These are phyloP conservation scores for Neonectria faginata DNA, from an alignment of 2,329 filamentous ascomycete genomes.

Conservation along the genomic window DNA sequence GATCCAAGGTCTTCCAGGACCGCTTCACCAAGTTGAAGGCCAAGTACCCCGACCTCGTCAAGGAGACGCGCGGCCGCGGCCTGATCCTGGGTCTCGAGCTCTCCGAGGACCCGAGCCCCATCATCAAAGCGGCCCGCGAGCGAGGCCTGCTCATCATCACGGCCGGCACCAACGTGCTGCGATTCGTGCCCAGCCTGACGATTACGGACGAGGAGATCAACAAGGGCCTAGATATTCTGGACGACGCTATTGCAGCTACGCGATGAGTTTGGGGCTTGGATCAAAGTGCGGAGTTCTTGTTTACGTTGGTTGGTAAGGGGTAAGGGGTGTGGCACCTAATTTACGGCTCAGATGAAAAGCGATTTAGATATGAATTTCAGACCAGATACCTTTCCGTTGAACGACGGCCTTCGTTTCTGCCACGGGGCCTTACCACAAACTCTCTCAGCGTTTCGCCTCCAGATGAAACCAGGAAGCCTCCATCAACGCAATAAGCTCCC, in stretches of 20 bases:
- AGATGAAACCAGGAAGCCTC: not conserved
- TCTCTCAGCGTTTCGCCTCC: not conserved
- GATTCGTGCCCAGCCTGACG: conserved; percentile 89
- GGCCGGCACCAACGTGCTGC: conserved; percentile 89
- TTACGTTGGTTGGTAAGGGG: not conserved
- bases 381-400: not conserved
- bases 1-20: conserved; percentile 64
- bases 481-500: not conserved
- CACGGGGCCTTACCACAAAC: too few species aligned
- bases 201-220: conserved; percentile 85
- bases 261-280: conserved; percentile 38
- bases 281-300: conserved; percentile 15
- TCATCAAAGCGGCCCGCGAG: conserved; percentile 89
- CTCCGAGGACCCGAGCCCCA: conserved; percentile 74
- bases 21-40: conserved; percentile 61
- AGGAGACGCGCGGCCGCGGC: conserved; percentile 84
- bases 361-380: conserved; percentile 26
- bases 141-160: conserved; percentile 91
- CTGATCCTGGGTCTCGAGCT: conserved; percentile 91
- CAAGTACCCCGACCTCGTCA: conserved; percentile 75
- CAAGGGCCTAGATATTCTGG: conserved; percentile 80
- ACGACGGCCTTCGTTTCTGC: not conserved
- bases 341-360: conserved; percentile 22
- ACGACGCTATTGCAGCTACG: conserved; percentile 69
- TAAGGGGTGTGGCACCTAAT: not conserved